phyloP scores from a whole-genome alignment of 495 filamentous ascomycete genomes.

The Bryoglossum gracile region DNA sequence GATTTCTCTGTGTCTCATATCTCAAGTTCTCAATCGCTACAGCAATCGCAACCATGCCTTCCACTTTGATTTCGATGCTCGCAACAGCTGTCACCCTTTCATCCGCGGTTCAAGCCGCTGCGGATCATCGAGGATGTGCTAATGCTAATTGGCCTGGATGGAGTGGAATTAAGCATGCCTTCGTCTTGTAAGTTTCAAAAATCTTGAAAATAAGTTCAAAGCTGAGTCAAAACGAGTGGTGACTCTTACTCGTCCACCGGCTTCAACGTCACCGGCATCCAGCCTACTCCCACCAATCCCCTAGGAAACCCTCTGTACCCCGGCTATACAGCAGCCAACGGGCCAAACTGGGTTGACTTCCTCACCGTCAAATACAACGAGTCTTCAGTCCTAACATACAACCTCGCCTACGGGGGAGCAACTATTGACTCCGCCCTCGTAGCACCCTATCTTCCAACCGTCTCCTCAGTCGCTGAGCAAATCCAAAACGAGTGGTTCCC shows the following conservation, averaged over 20 bases:
- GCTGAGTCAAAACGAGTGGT: constrained; percentile 6
- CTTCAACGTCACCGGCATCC: constrained; percentile 54
- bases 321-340: constrained; percentile 51
- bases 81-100: not conserved
- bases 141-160: constrained; percentile 39
- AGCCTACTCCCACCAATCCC: constrained; percentile 58
- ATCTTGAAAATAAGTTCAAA: constrained; percentile 5
- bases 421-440: constrained; percentile 58
- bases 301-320: constrained; percentile 69
- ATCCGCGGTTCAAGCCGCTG: constrained; percentile 17
- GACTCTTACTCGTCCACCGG: constrained; percentile 59
- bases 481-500: constrained; percentile 36
- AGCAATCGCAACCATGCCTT: constrained; percentile 13
- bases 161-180: constrained; percentile 41
- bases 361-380: constrained; percentile 47
- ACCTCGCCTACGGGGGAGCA: constrained; percentile 63
- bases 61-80: not conserved
- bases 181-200: constrained; percentile 38
- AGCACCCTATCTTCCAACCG: constrained; percentile 39
- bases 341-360: constrained; percentile 64
- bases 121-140: constrained; percentile 20
- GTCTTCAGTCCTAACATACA: constrained; percentile 48
- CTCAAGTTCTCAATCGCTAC: no score
- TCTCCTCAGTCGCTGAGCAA: constrained; percentile 54
- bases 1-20: no score